Evolutionary conservation across 192 early-diverging fungal species (phyloP).

Genomic region (Kappamyces sp.): DNA sequence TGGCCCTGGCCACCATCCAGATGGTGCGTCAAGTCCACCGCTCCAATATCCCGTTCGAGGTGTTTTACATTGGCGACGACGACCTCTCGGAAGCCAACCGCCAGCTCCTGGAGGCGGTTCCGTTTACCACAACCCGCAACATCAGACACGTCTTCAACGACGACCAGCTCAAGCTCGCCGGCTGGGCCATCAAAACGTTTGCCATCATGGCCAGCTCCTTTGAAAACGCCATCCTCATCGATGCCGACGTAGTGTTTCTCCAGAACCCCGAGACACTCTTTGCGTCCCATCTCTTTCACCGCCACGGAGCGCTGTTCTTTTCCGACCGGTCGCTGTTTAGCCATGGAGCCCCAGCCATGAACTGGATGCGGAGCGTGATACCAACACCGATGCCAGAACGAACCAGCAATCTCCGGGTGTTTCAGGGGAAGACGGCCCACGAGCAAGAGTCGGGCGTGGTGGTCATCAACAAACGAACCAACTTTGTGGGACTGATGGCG

Average conservation of each 20-base stretch:
- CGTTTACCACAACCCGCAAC: constrained; percentile 17
- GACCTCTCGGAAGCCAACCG: constrained; percentile 16
- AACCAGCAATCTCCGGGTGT: constrained; percentile 34
- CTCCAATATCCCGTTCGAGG: constrained; percentile 23
- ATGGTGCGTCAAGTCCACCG: constrained; percentile 9
- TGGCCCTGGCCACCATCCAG: constrained; percentile 12
- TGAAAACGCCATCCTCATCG: constrained; percentile 58
- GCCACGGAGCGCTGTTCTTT: constrained; percentile 51
- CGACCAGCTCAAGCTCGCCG: constrained; percentile 35
- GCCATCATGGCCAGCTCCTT: constrained; percentile 57
- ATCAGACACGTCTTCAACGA: constrained; percentile 31
- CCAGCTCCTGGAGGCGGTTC: constrained; percentile 20
- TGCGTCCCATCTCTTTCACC: constrained; percentile 26
- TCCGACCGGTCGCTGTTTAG: constrained; percentile 47
- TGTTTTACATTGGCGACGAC: constrained; percentile 38
- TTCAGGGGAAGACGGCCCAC: constrained; percentile 33
- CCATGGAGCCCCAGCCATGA: constrained; percentile 19
- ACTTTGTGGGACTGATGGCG: constrained; percentile 46
- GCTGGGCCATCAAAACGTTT: constrained; percentile 66
- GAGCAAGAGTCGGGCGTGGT: constrained; percentile 66
- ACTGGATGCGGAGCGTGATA: constrained; percentile 50
- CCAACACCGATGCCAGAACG: constrained; percentile 37
- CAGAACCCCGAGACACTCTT: constrained; percentile 52
- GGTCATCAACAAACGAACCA: constrained; percentile 45
- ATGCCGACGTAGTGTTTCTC: constrained; percentile 65